Evolutionary conservation across 768 basidiomycete species (phyloP).

Genomic region (Amanita muscaria): DNA sequence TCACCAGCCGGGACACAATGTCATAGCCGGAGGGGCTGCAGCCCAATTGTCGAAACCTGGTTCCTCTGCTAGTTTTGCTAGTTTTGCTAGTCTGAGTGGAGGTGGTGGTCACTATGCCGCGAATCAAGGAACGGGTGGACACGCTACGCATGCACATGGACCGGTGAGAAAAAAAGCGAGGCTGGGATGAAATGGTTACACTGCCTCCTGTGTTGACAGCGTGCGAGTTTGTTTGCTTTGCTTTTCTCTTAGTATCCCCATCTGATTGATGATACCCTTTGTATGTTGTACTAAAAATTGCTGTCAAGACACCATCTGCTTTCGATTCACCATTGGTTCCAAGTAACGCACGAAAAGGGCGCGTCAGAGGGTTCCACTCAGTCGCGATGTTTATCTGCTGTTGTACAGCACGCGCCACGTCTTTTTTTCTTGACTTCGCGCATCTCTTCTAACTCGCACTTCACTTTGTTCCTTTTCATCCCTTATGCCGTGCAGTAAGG

Average conservation of each 20-base stretch:
- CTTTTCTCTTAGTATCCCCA: background rate
- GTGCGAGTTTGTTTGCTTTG: background rate
- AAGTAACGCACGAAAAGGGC: too few species aligned
- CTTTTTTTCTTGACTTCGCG: too few species aligned
- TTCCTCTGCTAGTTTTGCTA: constrained; percentile 47
- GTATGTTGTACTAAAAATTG: too few species aligned
- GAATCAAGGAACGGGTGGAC: constrained; percentile 26
- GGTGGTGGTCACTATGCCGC: constrained; percentile 37
- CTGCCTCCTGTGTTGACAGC: too few species aligned
- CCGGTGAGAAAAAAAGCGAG: constrained; percentile 53
- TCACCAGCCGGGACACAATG: constrained; percentile 28
- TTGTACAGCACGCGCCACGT: too few species aligned
- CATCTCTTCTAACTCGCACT: too few species aligned
- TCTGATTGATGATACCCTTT: background rate
- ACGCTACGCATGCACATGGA: constrained; percentile 24
- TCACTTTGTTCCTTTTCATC: too few species aligned
- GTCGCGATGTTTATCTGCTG: too few species aligned
- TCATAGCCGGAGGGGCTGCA: constrained; percentile 29
- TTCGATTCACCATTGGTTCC: too few species aligned
- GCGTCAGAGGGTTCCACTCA: too few species aligned
- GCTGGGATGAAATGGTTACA: constrained; percentile 27
- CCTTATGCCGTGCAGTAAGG: too few species aligned
- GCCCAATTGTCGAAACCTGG: constrained; percentile 49
- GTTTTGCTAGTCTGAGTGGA: constrained; percentile 56
- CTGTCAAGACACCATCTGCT: too few species aligned